Evolutionary conservation across 371 early-diverging fungal genomes (phyloP).

Genomic region (Rhizopus microsporus): DNA sequence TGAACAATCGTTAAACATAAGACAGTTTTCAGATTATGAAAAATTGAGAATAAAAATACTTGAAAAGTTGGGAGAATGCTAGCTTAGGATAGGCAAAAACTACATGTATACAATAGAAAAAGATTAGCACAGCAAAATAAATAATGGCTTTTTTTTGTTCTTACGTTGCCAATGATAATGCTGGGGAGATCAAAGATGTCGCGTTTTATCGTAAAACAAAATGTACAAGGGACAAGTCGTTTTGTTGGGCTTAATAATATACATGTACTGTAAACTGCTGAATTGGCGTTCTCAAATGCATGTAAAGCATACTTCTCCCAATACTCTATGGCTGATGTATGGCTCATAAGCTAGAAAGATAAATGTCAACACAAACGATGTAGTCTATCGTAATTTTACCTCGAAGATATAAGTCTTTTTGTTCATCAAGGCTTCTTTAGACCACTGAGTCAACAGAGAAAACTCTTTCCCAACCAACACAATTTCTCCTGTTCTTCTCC

Average conservation of each 20-base stretch:
- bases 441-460: slow-evolving; percentile 84
- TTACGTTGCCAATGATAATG: slow-evolving; percentile 77
- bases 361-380: not conserved
- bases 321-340: slow-evolving; percentile 84
- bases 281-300: slow-evolving; percentile 86
- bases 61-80: not conserved
- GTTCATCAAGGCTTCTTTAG: slow-evolving; percentile 68
- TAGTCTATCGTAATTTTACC: slow-evolving; percentile 22
- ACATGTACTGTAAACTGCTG: slow-evolving; percentile 80
- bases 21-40: not conserved
- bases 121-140: not conserved
- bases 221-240: slow-evolving; percentile 76
- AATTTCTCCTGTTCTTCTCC: slow-evolving; percentile 92
- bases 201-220: slow-evolving; percentile 90
- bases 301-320: slow-evolving; percentile 90
- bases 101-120: slow-evolving; percentile 3
- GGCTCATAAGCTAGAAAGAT: slow-evolving; percentile 76
- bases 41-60: slow-evolving; percentile 4
- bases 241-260: slow-evolving; percentile 70
- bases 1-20: slow-evolving; percentile 5
- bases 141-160: not conserved
- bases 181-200: slow-evolving; percentile 92
- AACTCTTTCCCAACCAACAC: slow-evolving; percentile 90
- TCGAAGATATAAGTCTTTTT: slow-evolving; percentile 80
- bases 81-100: slow-evolving; percentile 38